Evolutionary conservation across 345 rosid genomes (phyloP), one percentile per base, ranked within the genome.

Genomic region (Nephelium lappaceum): DNA sequence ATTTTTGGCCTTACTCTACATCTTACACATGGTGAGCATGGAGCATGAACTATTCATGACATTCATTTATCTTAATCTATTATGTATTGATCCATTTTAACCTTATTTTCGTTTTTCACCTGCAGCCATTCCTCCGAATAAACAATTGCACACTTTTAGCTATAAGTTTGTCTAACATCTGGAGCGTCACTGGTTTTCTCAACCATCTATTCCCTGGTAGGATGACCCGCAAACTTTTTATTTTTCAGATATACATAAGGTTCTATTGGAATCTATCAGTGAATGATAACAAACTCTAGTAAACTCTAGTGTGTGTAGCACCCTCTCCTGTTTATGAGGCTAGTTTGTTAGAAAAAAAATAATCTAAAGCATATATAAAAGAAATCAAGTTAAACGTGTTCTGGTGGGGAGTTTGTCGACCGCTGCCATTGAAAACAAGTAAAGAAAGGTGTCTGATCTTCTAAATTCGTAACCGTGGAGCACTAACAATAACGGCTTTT

Each of bases 111-210:
- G 47, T 79, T 57, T 75, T 31, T 60, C 23, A 55, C 5, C 74
- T 82, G 85, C 89, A 93, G 98, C 89, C 25, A 84, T 95, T 84
- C 95, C 98, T 66, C 85, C 87, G 66, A 95, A 90, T 78, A 95
- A 95, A 81, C 98, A 93, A 74, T 79, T 93, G 62, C 93, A 90
- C 82, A 90, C 88, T 77, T 86, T 92, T 45, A 95, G 97, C 88
- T 95, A 93, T 75, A 27, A 1, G 91, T 89, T 71, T 92, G 95
- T 43, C 84, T 93, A 23, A 93, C 99, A 45, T 89, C 97, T 11
- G 96, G 99, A 67, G 89, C 91, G 78, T 97, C 93, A 0, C 73
- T 95, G 65, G 90, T 91, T 81, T 92, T 95, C 84, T 90, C 94
- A 3, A 78, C 89, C 62, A 70, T 93, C 63, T 95, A 93, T 72